phyloP scores from a whole-genome alignment of 805 yeast species.

The Saturnispora galanensis region DNA sequence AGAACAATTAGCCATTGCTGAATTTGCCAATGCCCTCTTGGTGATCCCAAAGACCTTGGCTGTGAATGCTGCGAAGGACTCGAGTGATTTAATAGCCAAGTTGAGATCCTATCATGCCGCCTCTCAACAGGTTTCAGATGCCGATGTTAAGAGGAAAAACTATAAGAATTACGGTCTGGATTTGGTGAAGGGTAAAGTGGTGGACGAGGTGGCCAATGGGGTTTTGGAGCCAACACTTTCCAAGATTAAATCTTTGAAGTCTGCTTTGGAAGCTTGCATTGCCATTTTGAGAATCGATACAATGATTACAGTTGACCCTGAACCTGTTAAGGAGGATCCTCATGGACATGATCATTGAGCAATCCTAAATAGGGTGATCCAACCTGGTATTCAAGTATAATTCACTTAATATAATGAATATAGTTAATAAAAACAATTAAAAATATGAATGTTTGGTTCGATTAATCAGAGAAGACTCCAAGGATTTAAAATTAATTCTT shows the following conservation, averaged over 20 bases:
- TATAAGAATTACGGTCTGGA: conserved; percentile 92
- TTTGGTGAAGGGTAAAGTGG: conserved; percentile 81
- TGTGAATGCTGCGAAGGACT: conserved; percentile 94
- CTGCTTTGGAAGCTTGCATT: conserved; percentile 96
- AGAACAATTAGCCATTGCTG: conserved; percentile 96
- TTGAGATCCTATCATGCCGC: conserved; percentile 95
- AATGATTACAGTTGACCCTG: conserved; percentile 96
- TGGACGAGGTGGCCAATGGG: conserved; percentile 74
- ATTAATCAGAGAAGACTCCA: no score
- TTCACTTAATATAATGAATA: no score
- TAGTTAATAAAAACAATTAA: no score
- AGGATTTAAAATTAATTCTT: no score
- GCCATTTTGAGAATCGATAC: conserved; percentile 97
- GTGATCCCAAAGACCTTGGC: conserved; percentile 95
- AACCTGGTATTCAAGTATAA: no score
- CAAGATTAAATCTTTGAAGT: conserved; percentile 84
- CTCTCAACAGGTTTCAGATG: conserved; percentile 72
- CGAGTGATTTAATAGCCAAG: conserved; percentile 89
- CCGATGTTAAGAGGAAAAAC: conserved; percentile 75
- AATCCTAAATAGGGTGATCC: no score
- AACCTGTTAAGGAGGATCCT: conserved; percentile 83
- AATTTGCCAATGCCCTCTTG: conserved; percentile 83
- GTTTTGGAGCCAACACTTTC: conserved; percentile 93
- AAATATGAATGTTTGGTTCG: no score
- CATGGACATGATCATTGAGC: conserved; percentile 51